A percentile compares a stretch with the other conserved stretches of the same genome.
phyloP scores from a whole-genome alignment of 495 filamentous ascomycete genomes.

The Corynascus novoguineensis region DNA sequence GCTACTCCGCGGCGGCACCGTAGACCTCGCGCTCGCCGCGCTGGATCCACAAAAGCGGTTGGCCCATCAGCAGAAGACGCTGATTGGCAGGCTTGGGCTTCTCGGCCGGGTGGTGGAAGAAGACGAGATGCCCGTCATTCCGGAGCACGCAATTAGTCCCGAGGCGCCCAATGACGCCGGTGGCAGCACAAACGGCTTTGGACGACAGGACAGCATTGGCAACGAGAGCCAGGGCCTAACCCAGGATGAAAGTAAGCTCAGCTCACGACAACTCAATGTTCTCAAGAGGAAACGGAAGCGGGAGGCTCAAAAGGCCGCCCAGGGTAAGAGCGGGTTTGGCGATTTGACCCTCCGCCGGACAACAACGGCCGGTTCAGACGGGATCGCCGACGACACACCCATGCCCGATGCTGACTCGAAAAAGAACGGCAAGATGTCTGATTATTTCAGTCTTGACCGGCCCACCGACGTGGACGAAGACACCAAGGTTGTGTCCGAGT shows the following conservation, averaged over 20 bases:
- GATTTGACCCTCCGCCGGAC: constrained; percentile 70
- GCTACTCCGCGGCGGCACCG: constrained; percentile 73
- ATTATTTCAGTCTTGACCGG: constrained; percentile 85
- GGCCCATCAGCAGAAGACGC: constrained; percentile 79
- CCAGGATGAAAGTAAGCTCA: constrained; percentile 66
- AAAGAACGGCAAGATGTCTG: constrained; percentile 70
- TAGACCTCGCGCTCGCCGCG: constrained; percentile 73
- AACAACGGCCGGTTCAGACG: constrained; percentile 50
- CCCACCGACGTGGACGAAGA: constrained; percentile 71
- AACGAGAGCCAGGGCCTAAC: constrained; percentile 31
- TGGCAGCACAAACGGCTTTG: constrained; percentile 38
- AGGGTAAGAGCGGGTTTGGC: constrained; percentile 66
- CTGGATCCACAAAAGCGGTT: constrained; percentile 77
- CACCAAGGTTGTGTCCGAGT: constrained; percentile 87
- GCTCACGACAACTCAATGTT: constrained; percentile 86
- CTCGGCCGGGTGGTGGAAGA: constrained; percentile 74
- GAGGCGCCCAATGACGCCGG: constrained; percentile 38
- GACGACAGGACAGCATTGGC: constrained; percentile 31
- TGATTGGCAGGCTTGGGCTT: constrained; percentile 77
- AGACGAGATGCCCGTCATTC: constrained; percentile 58
- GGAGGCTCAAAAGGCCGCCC: constrained; percentile 73
- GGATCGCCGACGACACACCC: constrained; percentile 49
- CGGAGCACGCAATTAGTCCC: constrained; percentile 35
- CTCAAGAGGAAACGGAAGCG: constrained; percentile 86
- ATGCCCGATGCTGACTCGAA: constrained; percentile 54